Conservation (phyloP, 73 alveolate species). For the Tetrahymena malaccensis region DNA sequence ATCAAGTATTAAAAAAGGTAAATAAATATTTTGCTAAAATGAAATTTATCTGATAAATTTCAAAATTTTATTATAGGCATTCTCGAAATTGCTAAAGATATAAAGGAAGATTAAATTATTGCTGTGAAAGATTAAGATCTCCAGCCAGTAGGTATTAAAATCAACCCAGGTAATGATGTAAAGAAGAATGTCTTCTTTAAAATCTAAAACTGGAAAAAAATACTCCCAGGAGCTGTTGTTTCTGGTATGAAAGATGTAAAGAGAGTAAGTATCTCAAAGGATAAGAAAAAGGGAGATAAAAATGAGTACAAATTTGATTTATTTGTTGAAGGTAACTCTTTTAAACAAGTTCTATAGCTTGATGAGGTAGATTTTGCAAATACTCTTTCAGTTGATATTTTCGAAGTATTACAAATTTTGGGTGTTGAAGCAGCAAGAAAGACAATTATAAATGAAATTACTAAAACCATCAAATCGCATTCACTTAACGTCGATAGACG, state of each 20-base stretch:
- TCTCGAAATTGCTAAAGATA: background rate
- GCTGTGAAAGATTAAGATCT: background rate
- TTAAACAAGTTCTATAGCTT: background rate
- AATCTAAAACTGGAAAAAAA: background rate
- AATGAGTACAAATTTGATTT: background rate
- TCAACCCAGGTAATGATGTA: background rate
- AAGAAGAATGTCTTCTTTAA: background rate
- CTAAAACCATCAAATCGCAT: slow-evolving; percentile 13
- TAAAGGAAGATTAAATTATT: background rate
- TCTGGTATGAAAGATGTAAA: background rate
- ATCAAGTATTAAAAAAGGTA: background rate
- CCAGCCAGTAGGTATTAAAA: background rate
- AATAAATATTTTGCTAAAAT: background rate
- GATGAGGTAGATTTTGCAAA: slow-evolving; percentile 18
- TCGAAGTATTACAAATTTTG: slow-evolving; percentile 13
- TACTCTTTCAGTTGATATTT: slow-evolving; percentile 8
- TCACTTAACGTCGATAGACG: slow-evolving; percentile 18
- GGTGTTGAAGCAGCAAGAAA: slow-evolving; percentile 36
- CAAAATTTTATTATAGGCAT: background rate
- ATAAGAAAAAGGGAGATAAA: background rate
- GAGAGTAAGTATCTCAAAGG: background rate
- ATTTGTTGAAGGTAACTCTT: slow-evolving; percentile 18
- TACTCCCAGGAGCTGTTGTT: background rate
- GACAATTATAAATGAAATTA: slow-evolving; percentile 22
- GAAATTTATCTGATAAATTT: background rate